Evolutionary conservation across 441 rosid genomes (phyloP).

Genomic region (Erodium moschatum): DNA sequence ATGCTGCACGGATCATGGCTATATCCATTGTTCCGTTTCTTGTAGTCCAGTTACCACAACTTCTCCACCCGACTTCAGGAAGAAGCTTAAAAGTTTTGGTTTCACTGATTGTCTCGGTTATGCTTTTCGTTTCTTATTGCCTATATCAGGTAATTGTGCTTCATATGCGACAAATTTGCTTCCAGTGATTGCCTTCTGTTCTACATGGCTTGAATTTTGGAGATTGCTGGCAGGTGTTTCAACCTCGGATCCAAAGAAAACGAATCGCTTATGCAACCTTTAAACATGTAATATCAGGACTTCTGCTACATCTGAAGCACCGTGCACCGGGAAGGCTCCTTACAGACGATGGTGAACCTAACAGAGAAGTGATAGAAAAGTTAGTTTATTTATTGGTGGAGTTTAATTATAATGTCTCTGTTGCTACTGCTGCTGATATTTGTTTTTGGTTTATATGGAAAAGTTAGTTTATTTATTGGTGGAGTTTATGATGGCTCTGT

Average conservation of each 20-base stretch:
- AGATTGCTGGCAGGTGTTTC: background rate
- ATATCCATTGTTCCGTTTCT: slow-evolving; percentile 3
- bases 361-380: slow-evolving; percentile 6
- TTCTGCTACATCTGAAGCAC: background rate
- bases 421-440: background rate
- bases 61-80: slow-evolving; percentile 4
- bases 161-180: background rate
- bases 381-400: background rate
- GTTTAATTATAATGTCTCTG: too few species aligned
- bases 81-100: slow-evolving; percentile 2
- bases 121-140: slow-evolving; percentile 4
- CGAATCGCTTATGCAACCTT: slow-evolving; percentile 6
- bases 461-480: background rate
- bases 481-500: too few species aligned
- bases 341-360: slow-evolving; percentile 6
- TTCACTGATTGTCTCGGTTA: background rate
- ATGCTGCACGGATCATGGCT: slow-evolving; percentile 8
- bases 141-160: background rate
- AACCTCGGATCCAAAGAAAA: slow-evolving; percentile 1
- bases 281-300: background rate
- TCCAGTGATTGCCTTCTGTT: background rate
- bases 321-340: background rate
- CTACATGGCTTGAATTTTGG: background rate
- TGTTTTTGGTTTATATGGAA: background rate
- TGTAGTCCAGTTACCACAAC: background rate